Evolutionary conservation across 805 yeast genomes (phyloP), one percentile per base, ranked within the genome.

Genomic region (Candida palmyrensis): DNA sequence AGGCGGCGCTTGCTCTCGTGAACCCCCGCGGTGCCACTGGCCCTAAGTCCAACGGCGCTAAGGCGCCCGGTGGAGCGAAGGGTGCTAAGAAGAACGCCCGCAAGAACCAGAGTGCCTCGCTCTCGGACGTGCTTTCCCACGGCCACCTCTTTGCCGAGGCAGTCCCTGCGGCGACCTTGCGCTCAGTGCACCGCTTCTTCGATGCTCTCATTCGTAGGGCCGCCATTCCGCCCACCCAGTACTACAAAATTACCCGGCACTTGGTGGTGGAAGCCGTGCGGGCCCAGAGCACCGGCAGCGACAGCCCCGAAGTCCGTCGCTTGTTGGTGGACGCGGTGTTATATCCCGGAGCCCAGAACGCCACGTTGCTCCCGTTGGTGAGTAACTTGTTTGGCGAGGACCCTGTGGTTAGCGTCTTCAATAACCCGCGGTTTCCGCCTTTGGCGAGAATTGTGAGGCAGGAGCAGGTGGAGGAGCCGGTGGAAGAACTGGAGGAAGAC

Each of bases 381-480:
- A 55, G 75, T 9, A 58, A 65, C 2, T 48, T 82, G 5, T 51
- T 82, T 38, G 66, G 66, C 3, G 55, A 68, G 26, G 75, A 77
- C 47, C 71, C 66, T 6, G 49, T 73, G 14, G 51, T 79, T 26
- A 75, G 84, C 47, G 64, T 82, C 1, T 65, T 85, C 44, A 70
- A 75, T 34, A 82, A 82, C 46, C 95, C 96, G 26, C 67, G 92
- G 47, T 73, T 86, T 44, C 95, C 96, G 3, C 66, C 65, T 6
- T 46, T 60, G 31, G 62, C 65, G 5, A 40, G 42, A 10, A 55
- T 40, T 24, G 41, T 47, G 25, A 49, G 41, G 38, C 51, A 33
- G 22, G 45, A 40, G 49, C 49, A 18, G 13, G 78, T 75, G 22
- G 52, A 62, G 28, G 59, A 64, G 21, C 70, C 68, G 11, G 64